Percentiles rank a stretch among this genome's conserved stretches.
These are phyloP conservation scores for Tilletia setariae DNA, from an alignment of 1,284 basidiomycete genomes.

Conservation along the genomic window DNA sequence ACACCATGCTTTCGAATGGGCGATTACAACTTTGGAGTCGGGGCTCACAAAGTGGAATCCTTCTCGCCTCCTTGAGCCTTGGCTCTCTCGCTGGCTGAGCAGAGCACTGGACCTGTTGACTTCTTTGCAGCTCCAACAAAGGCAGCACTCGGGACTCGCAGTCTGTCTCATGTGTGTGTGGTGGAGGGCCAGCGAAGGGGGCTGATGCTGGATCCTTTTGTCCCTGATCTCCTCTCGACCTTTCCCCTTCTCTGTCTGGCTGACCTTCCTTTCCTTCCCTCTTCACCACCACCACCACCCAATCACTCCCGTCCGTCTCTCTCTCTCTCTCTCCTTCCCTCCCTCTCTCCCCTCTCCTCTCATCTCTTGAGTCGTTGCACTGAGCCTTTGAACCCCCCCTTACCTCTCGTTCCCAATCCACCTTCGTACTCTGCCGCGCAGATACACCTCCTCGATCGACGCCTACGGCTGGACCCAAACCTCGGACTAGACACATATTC, in stretches of 20 bases:
- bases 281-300: constrained; percentile 5
- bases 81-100: no score
- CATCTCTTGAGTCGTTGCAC: constrained; percentile 1
- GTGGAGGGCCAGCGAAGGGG: no score
- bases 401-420: not conserved
- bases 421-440: constrained; percentile 1
- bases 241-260: not conserved
- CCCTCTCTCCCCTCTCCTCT: not conserved
- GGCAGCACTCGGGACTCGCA: no score
- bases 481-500: not conserved
- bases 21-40: no score
- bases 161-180: no score
- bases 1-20: no score
- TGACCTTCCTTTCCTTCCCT: not conserved
- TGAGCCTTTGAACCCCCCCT: constrained; percentile 8
- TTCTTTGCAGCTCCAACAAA: no score
- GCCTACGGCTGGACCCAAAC: not conserved
- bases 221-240: not conserved
- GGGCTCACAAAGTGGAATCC: no score
- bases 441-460: not conserved
- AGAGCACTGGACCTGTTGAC: no score
- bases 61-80: no score
- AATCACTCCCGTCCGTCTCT: not conserved
- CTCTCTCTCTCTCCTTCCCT: not conserved
- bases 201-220: no score